Percentiles rank a stretch among this genome's conserved stretches.
These are phyloP conservation scores for Botryobasidium botryosum DNA, from an alignment of 768 basidiomycete species.

Conservation along the genomic window DNA sequence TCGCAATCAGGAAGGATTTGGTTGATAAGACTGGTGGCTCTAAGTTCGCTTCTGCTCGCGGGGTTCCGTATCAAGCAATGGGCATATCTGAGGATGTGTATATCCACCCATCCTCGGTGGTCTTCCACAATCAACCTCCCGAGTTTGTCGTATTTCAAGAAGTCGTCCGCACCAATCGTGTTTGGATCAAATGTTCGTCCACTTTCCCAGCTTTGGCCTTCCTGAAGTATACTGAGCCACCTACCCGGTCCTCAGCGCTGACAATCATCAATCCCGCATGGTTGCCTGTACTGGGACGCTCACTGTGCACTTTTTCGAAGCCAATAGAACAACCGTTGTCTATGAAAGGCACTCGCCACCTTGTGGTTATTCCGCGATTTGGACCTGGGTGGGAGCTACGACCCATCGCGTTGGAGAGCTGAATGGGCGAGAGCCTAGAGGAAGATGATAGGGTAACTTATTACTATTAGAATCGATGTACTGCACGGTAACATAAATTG, in stretches of 20 bases:
- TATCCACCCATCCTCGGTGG: slow-evolving; percentile 77
- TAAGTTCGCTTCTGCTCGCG: slow-evolving; percentile 58
- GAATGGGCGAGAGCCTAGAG: neutral
- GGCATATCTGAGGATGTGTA: slow-evolving; percentile 71
- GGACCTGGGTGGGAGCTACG: slow-evolving; percentile 84
- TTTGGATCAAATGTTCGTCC: slow-evolving; percentile 62
- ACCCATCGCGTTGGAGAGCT: slow-evolving; percentile 30
- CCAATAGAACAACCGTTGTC: slow-evolving; percentile 37
- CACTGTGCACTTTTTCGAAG: slow-evolving; percentile 81
- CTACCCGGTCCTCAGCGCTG: slow-evolving; percentile 36
- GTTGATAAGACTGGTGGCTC: slow-evolving; percentile 43
- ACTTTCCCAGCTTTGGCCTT: neutral
- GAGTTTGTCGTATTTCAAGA: slow-evolving; percentile 80
- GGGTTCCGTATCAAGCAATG: slow-evolving; percentile 67
- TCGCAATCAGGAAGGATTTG: slow-evolving; percentile 80
- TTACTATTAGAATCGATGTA: too few species aligned
- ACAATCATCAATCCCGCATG: slow-evolving; percentile 79
- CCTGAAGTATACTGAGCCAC: neutral
- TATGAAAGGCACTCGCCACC: slow-evolving; percentile 24
- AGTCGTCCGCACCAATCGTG: slow-evolving; percentile 51
- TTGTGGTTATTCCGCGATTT: slow-evolving; percentile 68
- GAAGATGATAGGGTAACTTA: too few species aligned
- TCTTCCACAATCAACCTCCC: slow-evolving; percentile 53
- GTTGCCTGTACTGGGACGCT: slow-evolving; percentile 64
- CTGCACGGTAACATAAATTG: too few species aligned